Base-by-base conservation (phyloP, 805 yeast species). In the Metschnikowia gelsemii region DNA sequence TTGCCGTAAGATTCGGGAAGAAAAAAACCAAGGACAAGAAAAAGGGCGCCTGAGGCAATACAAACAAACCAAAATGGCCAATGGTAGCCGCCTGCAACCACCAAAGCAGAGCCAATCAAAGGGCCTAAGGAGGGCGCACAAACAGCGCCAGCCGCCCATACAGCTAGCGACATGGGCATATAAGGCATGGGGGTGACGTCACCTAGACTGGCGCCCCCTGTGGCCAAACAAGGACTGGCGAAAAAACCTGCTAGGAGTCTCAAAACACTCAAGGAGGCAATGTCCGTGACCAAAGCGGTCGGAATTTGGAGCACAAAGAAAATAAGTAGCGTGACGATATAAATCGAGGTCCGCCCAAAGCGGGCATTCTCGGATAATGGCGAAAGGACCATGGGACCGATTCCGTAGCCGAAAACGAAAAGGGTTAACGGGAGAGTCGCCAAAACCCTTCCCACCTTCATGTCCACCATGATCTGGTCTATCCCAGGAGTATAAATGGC, bases 61-160 rank as follows among this genome's bases (percentile, higher is more conserved):
- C 45, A 35, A 6, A 44, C 39, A 30, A 47, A 45, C 51, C 49
- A 48, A 31, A 41, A 48, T 3, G 51, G 39, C 51, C 49, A 48
- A 35, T 42, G 51, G 24, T 47, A 43, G 20, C 43, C 38, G 17
- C 46, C 46, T 3, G 37, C 38, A 2, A 31, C 41, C 3, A 65
- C 62, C 54, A 80, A 61, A 4, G 72, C 69, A 8, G 80, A 73
- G 30, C 84, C 84, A 30, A 80, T 52, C 5, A 80, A 51, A 1
- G 85, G 85, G 9, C 82, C 84, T 14, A 75, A 30, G 8, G 72
- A 65, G 1, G 82, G 82, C 8, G 83, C 84, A 35, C 70, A 62
- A 31, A 74, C 75, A 0, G 79, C 76, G 38, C 76, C 79, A 22
- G 73, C 51, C 14, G 79, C 65, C 83, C 84, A 80, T 5, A 64